Percentiles rank a stretch among this genome's conserved stretches.
These are phyloP conservation scores for Aegilops longissima DNA, from an alignment of 176 grass and related monocot species.

Conservation along the genomic window DNA sequence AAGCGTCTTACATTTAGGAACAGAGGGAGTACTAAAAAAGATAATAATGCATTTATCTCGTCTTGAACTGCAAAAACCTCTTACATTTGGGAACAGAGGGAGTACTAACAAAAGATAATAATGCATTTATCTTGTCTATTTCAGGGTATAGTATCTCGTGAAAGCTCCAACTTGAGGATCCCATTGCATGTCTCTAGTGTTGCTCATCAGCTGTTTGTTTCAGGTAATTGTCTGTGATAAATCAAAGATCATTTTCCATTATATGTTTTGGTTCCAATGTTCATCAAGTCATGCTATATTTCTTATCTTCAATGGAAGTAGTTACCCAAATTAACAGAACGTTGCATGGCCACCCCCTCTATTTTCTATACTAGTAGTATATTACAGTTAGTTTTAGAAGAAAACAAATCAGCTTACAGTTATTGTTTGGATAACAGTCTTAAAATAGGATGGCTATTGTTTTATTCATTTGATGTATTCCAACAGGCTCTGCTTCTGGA, in stretches of 20 bases:
- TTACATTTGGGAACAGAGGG: too few relatives aligned
- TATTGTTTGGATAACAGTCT: not conserved
- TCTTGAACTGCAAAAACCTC: too few relatives aligned
- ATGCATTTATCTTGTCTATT: slow-evolving; percentile 18
- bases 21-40: too few relatives aligned
- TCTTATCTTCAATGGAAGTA: slow-evolving; percentile 10
- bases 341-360: not conserved
- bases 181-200: slow-evolving; percentile 75
- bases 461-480: slow-evolving; percentile 25
- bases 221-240: slow-evolving; percentile 52
- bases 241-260: slow-evolving; percentile 24
- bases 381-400: not conserved
- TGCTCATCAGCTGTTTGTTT: slow-evolving; percentile 91
- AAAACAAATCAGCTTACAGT: not conserved
- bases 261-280: not conserved
- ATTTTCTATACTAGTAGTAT: not conserved
- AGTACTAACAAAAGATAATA: slow-evolving; percentile 12
- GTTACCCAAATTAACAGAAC: not conserved
- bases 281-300: slow-evolving; percentile 9
- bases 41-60: too few relatives aligned
- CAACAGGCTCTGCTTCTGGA: slow-evolving; percentile 83
- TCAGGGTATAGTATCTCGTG: slow-evolving; percentile 86
- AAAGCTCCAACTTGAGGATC: slow-evolving; percentile 80
- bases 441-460: slow-evolving; percentile 20
- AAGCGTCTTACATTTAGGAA: too few relatives aligned